phyloP scores from a whole-genome alignment of 108 stramenopile species.

The Cyclostephanos tholiformis region DNA sequence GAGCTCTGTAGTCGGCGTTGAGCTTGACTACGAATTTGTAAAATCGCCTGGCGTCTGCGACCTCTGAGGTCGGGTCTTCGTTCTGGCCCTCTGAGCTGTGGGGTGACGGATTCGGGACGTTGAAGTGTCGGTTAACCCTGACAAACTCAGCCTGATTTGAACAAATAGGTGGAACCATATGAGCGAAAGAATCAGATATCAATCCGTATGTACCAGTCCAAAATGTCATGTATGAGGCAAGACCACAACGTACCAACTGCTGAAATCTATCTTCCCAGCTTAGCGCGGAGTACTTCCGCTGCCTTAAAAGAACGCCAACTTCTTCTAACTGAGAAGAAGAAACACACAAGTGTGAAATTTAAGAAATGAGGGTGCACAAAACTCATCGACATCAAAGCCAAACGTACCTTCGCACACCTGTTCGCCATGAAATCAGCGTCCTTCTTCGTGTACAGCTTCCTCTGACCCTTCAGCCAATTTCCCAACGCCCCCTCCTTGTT shows the following conservation, averaged over 20 bases:
- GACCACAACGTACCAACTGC: slow-evolving; percentile 16
- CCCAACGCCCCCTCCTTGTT: slow-evolving; percentile 10
- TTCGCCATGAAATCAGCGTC: slow-evolving; percentile 14
- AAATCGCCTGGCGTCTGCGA: slow-evolving; percentile 24
- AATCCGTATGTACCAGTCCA: neutral
- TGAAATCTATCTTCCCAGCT: slow-evolving; percentile 25
- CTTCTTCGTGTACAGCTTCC: slow-evolving; percentile 15
- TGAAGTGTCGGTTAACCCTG: slow-evolving; percentile 29
- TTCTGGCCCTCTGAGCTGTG: neutral
- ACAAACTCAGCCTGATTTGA: slow-evolving; percentile 19
- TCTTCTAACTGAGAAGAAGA: slow-evolving; percentile 4
- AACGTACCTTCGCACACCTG: slow-evolving; percentile 5
- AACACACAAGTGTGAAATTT: neutral
- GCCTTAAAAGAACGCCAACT: slow-evolving; percentile 5
- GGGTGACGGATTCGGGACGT: slow-evolving; percentile 21
- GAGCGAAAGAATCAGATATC: neutral
- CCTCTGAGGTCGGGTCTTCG: slow-evolving; percentile 16
- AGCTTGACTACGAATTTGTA: slow-evolving; percentile 24
- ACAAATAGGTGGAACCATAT: neutral
- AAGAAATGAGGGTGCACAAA: neutral
- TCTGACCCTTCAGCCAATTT: slow-evolving; percentile 14
- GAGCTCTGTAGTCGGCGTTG: slow-evolving; percentile 17
- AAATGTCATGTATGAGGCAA: neutral
- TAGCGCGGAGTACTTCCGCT: slow-evolving; percentile 3
- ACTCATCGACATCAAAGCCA: neutral